Base-by-base conservation (phyloP, 116 monocot genomes). In the Cymodocea nodosa region DNA sequence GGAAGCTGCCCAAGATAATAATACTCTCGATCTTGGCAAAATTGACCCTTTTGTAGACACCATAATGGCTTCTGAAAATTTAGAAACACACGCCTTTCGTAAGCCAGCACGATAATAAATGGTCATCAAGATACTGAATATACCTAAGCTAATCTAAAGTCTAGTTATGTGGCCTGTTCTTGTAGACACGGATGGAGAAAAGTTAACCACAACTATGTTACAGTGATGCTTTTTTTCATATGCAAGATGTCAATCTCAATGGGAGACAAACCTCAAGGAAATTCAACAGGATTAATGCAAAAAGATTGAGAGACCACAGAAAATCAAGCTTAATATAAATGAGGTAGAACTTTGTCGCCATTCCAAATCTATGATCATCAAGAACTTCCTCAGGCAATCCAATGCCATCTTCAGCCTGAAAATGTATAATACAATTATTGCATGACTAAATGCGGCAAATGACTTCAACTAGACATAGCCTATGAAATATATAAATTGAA, bases 391-490 rank as follows among this genome's bases (percentile, higher is more conserved):
- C 97, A 16, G 97, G 92, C 68, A 98, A 69, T 25, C 97, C 97
- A 73, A 98, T 62, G 67, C 97, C 97, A 85, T 92, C 97, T 84
- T 98, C 97, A 59, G 92, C 97, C 97, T 98, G 85, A 18, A 83
- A 73, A 51, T 50, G 37, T 37, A 18, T 18, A 11, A 10, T 36
- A 19, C 62, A 40, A 25, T n/a, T 20, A 15, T 54, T 54, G 17
- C 54, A 19, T 50, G 23, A 51, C 23, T 51, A 65, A 65, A 65
- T 50, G 25, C 50, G 50, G 51, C 22, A 65, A 65, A 37, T 18
- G 16, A 62, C 18, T 19, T 39, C 18, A 62, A 36, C 37, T n/a
- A 15, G 12, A 9, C 35, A 36, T 15, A 36, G 15, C 35, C 9
- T 11, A 2, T 60, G 30, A 15, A 11, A 34, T 16, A 15, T 13